Base-by-base conservation (phyloP, 2,329 filamentous ascomycete genomes). In the Pseudopithomyces chartarum region DNA sequence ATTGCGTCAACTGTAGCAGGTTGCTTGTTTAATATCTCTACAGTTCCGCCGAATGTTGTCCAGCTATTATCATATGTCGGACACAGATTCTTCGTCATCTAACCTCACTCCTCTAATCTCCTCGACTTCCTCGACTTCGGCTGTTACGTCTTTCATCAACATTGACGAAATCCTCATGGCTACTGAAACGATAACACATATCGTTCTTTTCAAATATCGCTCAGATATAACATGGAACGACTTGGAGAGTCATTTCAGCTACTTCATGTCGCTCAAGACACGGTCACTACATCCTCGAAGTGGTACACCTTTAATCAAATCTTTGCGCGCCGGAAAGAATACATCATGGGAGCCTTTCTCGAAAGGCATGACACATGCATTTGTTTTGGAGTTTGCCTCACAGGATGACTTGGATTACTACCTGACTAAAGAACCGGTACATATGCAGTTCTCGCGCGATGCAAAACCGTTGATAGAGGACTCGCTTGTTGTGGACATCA, bases 311-410 rank as follows among this genome's bases (percentile, higher is more conserved):
- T 70, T 74, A 56, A 75, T 74, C 56, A 61, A 64, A 33, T 67
- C 63, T 7, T 55, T 75, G 48, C 67, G 66, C 50, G 68, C 70
- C 51, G 73, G 73, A 47, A 70, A 75, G 34, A 74, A 75, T 48
- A 63, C 65, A 29, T 68, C 63, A 5, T 74, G 71, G 72, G 70
- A 74, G 52, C 63, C 68, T 1, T 66, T 60, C 54, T 59, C 44
- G 10, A 74, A 74, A 56, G 73, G 67, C 52, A 66, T 76, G 59
- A 74, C 74, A 11, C 73, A 76, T 52, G 72, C 59, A 12, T 75
- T 74, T 43, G 58, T 75, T 0, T 65, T 76, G 0, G 70, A 75
- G 40, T 75, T 76, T 49, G 70, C 61, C 10, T 64, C 56, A 4
- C 69, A 75, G 44, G 70, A 64, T 7, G 71, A 75, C 53, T 59